These are phyloP conservation scores for Avena eriantha DNA, from an alignment of 176 grass and related monocot genomes.

Conservation along the genomic window DNA sequence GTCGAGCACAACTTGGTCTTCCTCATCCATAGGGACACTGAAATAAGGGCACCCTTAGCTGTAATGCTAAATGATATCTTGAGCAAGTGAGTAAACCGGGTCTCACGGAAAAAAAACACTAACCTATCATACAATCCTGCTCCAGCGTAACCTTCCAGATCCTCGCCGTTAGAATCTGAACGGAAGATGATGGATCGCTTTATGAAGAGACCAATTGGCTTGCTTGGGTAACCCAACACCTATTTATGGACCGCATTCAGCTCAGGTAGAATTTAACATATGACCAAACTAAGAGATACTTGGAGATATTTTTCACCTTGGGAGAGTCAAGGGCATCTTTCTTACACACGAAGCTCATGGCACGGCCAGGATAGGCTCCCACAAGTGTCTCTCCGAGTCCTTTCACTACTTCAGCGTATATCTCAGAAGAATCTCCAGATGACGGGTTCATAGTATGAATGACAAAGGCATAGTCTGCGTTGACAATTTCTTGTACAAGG, in stretches of 20 bases:
- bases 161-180: conserved; percentile 97
- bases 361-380: conserved; percentile 88
- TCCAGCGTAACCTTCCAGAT: conserved; percentile 98
- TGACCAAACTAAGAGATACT: conserved; percentile 19
- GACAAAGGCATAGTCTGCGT: conserved; percentile 98
- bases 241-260: conserved; percentile 42
- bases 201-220: conserved; percentile 97
- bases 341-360: conserved; percentile 90
- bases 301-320: conserved; percentile 59
- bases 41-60: conserved; percentile 27
- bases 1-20: conserved; percentile 83
- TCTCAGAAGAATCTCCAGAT: conserved; percentile 86
- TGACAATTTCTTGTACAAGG: conserved; percentile 96
- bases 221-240: conserved; percentile 95
- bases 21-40: conserved; percentile 95
- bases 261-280: conserved; percentile 23
- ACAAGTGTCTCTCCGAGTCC: conserved; percentile 95
- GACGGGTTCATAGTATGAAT: conserved; percentile 98
- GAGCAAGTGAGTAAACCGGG: not conserved
- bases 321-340: conserved; percentile 76
- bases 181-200: conserved; percentile 88
- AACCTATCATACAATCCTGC: conserved; percentile 98
- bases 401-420: conserved; percentile 98
- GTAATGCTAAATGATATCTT: conserved; percentile 2
- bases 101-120: conserved; percentile 22